Evolutionary conservation across 2,329 filamentous ascomycete species (phyloP), one percentile per base, ranked within the genome.

Genomic region (Colletotrichum cuscutae): DNA sequence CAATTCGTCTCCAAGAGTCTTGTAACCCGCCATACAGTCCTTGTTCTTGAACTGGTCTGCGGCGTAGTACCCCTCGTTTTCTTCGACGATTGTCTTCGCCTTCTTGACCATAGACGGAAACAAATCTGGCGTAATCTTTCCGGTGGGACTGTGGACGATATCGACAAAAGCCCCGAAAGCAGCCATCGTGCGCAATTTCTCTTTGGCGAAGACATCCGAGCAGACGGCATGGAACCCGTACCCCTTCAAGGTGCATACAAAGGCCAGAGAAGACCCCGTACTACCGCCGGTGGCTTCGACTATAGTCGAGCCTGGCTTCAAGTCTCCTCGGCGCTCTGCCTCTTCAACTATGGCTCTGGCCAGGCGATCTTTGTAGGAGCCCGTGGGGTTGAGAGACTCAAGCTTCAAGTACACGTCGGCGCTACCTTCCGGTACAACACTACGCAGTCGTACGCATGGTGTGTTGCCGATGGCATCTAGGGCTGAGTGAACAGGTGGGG

Each of bases 181-280:
- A 7, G 73, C 62, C 61, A 75, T 75, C 6, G 74, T 72, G 22
- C 71, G 58, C 24, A 72, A n/a, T 56, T 75, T 76, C 37, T 76
- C 74, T 1, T 49, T 30, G 8, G 73, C 68, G 13, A 65, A 66
- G 11, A 46, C 68, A 24, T 72, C 53, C 9, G 70, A 72, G 26
- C 62, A 54, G 60, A 75, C 54, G 13, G 67, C 71, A 8, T 35
- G 28, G 22, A 74, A 73, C 8, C 76, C 75, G 56, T 80, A 81
- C 3, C 75, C 74, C 59, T 77, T 78, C 26, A 78, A 74, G 4
- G 77, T 57, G 57, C 74, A 75, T 9, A 72, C 65, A 28, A 52
- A 75, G 26, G 65, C 67, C 9, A 75, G 71, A 3, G 71, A 74
- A 12, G 68, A 67, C 8, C 71, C 72, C 2, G 72, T 74, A 32